A percentile compares a stretch with the other conserved stretches of the same genome.
Conservation (phyloP, 495 filamentous ascomycete species). For the Mycothermus thermophilus region DNA sequence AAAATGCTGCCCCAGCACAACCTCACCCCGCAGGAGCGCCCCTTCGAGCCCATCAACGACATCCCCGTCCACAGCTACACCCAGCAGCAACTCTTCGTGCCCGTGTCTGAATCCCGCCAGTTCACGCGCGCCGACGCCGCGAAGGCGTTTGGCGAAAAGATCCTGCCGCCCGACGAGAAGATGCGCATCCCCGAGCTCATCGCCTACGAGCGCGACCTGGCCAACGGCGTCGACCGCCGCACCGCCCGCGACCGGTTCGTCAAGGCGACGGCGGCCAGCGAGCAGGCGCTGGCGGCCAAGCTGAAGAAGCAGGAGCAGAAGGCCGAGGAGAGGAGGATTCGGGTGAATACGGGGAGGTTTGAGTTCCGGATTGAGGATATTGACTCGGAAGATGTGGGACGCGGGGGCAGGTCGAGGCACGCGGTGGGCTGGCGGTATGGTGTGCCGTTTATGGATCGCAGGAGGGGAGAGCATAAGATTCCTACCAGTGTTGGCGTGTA, state of each 20-base stretch:
- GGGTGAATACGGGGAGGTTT: constrained; percentile 40
- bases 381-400: constrained; percentile 33
- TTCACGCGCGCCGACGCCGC: constrained; percentile 87
- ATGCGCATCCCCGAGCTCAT: constrained; percentile 84
- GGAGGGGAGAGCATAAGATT: constrained; percentile 32
- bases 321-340: constrained; percentile 33
- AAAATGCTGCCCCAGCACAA: constrained; percentile 58
- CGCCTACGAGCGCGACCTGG: constrained; percentile 39
- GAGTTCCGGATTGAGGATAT: constrained; percentile 68
- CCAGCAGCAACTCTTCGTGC: constrained; percentile 73
- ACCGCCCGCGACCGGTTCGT: constrained; percentile 26
- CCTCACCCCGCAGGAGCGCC: constrained; percentile 9
- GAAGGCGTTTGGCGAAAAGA: constrained; percentile 54
- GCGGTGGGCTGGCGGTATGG: constrained; percentile 50
- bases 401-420: constrained; percentile 32
- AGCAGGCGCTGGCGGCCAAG: constrained; percentile 19
- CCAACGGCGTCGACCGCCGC: constrained; percentile 3
- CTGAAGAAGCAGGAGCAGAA: constrained; percentile 28
- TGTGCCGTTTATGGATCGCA: constrained; percentile 34
- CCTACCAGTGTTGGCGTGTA: constrained; percentile 29
- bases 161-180: constrained; percentile 72
- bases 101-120: constrained; percentile 72
- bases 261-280: constrained; percentile 19
- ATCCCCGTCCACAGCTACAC: constrained; percentile 71
- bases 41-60: constrained; percentile 84